A percentile compares a stretch with the other conserved stretches of the same genome.
Conservation (phyloP, 768 basidiomycete genomes). For the Auricularia sp. region DNA sequence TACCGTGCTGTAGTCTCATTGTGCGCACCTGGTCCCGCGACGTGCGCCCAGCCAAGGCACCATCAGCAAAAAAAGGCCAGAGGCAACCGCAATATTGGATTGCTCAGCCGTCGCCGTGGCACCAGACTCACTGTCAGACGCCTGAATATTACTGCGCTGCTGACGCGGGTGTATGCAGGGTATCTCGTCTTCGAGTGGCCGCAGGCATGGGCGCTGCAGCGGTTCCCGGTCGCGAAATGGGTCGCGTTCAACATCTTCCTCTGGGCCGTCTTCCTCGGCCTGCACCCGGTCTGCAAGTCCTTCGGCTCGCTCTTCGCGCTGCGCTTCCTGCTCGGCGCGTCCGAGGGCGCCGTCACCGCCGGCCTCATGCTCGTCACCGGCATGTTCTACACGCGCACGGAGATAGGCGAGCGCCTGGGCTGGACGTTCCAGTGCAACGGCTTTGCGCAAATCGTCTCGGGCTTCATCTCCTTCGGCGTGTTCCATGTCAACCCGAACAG, state of each 20-base stretch:
- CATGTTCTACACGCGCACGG: slow-evolving; percentile 15
- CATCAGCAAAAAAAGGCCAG: too few relatives aligned
- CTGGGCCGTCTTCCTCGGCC: slow-evolving; percentile 14
- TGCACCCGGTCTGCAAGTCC: slow-evolving; percentile 14
- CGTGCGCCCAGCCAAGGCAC: too few relatives aligned
- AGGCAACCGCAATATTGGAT: background rate
- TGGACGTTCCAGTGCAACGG: slow-evolving; percentile 17
- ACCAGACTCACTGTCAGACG: too few relatives aligned
- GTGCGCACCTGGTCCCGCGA: background rate
- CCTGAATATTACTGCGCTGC: background rate
- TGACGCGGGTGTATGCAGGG: background rate
- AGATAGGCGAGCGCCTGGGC: slow-evolving; percentile 14
- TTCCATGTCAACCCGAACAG: slow-evolving; percentile 4
- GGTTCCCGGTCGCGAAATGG: slow-evolving; percentile 15
- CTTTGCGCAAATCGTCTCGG: slow-evolving; percentile 11
- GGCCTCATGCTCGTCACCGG: slow-evolving; percentile 15
- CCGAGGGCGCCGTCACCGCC: slow-evolving; percentile 14
- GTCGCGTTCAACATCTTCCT: slow-evolving; percentile 13
- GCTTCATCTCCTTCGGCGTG: slow-evolving; percentile 14
- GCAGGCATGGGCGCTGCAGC: slow-evolving; percentile 12
- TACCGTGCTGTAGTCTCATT: background rate
- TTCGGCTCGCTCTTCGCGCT: slow-evolving; percentile 17
- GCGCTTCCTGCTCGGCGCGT: slow-evolving; percentile 13
- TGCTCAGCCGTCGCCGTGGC: background rate
- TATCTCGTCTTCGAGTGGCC: slow-evolving; percentile 12